Conservation (phyloP, 331 rosid genomes). For the Prunus yedoensis region DNA sequence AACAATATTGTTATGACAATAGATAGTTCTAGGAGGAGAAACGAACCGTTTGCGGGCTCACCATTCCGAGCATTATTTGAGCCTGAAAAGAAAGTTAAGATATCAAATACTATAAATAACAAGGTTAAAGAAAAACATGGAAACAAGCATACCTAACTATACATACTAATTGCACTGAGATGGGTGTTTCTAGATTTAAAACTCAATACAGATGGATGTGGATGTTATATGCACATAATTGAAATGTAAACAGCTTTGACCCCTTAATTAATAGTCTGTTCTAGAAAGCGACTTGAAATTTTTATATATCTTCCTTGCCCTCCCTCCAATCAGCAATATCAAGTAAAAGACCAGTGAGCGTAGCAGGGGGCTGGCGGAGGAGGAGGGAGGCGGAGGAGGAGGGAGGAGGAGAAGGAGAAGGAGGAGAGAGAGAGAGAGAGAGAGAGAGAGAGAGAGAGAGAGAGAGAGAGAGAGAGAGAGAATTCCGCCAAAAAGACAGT, state of each 20-base stretch:
- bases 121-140: background rate
- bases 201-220: background rate
- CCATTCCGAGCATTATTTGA: constrained; percentile 98
- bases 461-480: too few species aligned
- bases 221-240: background rate
- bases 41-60: constrained; percentile 86
- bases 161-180: background rate
- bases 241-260: background rate
- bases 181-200: background rate
- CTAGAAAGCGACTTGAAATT: background rate
- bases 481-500: too few species aligned
- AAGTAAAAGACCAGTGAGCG: background rate
- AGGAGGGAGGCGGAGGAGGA: background rate
- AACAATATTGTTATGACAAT: constrained; percentile 9
- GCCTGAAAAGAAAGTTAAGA: constrained; percentile 62
- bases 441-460: too few species aligned
- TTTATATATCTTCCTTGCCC: background rate
- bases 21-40: constrained; percentile 18
- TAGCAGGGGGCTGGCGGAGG: background rate
- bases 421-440: too few species aligned
- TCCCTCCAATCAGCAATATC: background rate
- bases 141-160: background rate
- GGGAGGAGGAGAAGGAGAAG: too few species aligned
- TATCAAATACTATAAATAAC: background rate
- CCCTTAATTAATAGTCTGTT: background rate